Percentiles rank a stretch among this genome's conserved stretches.
These are phyloP conservation scores for Aspergillus phoenicis DNA, from an alignment of 2,329 filamentous ascomycete species.

Conservation along the genomic window DNA sequence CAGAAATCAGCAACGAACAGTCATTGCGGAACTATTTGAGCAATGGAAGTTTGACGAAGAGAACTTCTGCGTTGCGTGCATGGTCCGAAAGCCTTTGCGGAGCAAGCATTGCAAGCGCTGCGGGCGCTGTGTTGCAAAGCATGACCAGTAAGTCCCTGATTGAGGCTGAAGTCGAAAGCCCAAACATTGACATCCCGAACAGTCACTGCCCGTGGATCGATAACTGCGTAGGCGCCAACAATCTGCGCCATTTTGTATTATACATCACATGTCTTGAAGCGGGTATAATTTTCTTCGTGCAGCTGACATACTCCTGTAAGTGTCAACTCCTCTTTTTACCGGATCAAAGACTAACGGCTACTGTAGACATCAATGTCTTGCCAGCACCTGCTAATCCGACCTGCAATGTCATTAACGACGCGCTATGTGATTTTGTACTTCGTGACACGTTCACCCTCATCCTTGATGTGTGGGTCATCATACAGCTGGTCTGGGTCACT, in stretches of 20 bases:
- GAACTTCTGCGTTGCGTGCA: conserved; percentile 92
- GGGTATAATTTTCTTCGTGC: conserved; percentile 73
- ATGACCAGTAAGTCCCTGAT: conserved; percentile 77
- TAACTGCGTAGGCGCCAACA: conserved; percentile 94
- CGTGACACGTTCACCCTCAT: conserved; percentile 83
- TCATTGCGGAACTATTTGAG: conserved; percentile 83
- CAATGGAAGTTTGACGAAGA: conserved; percentile 89
- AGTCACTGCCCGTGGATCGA: conserved; percentile 98
- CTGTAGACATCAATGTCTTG: conserved; percentile 64
- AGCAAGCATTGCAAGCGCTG: conserved; percentile 96
- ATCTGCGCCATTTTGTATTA: conserved; percentile 91
- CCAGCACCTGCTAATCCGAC: conserved; percentile 51
- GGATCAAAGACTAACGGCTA: conserved; percentile 2
- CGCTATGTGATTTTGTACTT: conserved; percentile 74
- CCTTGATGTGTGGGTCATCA: conserved; percentile 73
- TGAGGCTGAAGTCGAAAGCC: neutral
- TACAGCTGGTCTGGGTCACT: conserved; percentile 94
- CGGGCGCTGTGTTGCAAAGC: conserved; percentile 88
- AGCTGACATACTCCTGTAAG: conserved; percentile 72
- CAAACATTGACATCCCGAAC: conserved; percentile 13
- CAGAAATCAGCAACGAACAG: conserved; percentile 83
- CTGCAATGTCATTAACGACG: conserved; percentile 76
- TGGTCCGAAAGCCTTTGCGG: conserved; percentile 87
- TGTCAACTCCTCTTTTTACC: conserved; percentile 17
- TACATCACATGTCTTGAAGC: conserved; percentile 79